These are phyloP conservation scores for Trametes versicolor DNA, from an alignment of 1,284 basidiomycete species.

Conservation along the genomic window DNA sequence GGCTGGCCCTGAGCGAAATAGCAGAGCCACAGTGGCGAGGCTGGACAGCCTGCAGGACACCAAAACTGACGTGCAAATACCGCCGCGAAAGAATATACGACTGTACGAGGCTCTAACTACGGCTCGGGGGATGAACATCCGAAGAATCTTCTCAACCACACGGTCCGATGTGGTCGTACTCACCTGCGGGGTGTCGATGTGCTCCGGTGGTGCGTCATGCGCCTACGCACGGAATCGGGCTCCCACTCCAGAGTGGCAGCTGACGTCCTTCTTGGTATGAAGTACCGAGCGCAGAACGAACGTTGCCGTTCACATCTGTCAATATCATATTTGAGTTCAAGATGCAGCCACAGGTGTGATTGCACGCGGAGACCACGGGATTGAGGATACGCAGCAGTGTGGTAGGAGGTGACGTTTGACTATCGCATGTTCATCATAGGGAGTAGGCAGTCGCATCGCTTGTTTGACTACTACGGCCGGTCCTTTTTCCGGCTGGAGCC, in stretches of 20 bases:
- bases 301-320: slow-evolving; percentile 6
- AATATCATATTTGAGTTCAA: neutral
- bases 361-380: neutral
- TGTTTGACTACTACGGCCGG: no score
- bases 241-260: neutral
- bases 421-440: neutral
- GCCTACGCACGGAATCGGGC: neutral
- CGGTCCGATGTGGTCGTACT: neutral
- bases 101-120: neutral
- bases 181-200: neutral
- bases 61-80: neutral
- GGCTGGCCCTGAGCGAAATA: neutral
- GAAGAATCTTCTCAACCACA: slow-evolving; percentile 1
- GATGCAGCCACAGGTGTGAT: neutral
- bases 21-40: neutral
- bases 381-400: no score
- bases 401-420: neutral
- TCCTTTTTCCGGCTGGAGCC: no score
- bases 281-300: neutral
- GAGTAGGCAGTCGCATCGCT: no score
- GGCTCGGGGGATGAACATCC: slow-evolving; percentile 2
- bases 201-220: neutral
- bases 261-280: neutral
- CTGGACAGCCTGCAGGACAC: neutral
- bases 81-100: neutral